Base-by-base conservation (phyloP, 2,329 filamentous ascomycete genomes). In the Calonectria pauciramosa region DNA sequence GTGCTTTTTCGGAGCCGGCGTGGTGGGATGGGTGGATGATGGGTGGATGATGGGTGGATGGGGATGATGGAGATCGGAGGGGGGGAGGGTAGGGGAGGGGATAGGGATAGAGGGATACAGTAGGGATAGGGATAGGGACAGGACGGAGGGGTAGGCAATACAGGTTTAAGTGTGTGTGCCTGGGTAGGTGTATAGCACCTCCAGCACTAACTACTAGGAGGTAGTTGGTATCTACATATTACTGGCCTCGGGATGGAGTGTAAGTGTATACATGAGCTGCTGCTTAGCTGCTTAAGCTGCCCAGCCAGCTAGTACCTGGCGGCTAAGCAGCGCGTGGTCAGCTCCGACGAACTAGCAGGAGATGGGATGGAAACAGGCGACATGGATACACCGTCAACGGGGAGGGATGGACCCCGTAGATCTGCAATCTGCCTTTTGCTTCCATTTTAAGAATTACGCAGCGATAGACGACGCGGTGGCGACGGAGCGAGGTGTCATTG, bases 401-500 rank as follows among this genome's bases (percentile, higher is more conserved):
- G 44, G 44, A 20, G 28, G 26, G 51, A 59, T 30, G 28, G 51
- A 32, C 52, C 28, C 36, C 23, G 56, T 65, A 56, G 71, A 70
- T 70, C 49, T 73, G 47, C 49, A 38, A 59, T 44, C 59, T 64
- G 54, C 34, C 18, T 44, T 52, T 54, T 20, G 56, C 59, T 59
- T 52, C 30, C n/a, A 30, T 64, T 44, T 64, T 38, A 26, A 36
- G n/a, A 32, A 38, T 16, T 3, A 47, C 16, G 38, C n/a, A 23
- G 32, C 26, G 23, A 38, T 41, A 28, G 36, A 51, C 20, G 54
- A 56, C 59, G 59, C n/a, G 23, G 34, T 44, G 65, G 54, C 34
- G 36, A 68, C 49, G 56, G 47, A 52, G 59, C 59, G 71, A 73
- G 49, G 71, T 73, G 36, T 36, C 71, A 70, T 73, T 60, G 38